A percentile compares a stretch with the other conserved stretches of the same genome.
These are phyloP conservation scores for Cercospora citrullina DNA, from an alignment of 2,329 filamentous ascomycete species.

Conservation along the genomic window DNA sequence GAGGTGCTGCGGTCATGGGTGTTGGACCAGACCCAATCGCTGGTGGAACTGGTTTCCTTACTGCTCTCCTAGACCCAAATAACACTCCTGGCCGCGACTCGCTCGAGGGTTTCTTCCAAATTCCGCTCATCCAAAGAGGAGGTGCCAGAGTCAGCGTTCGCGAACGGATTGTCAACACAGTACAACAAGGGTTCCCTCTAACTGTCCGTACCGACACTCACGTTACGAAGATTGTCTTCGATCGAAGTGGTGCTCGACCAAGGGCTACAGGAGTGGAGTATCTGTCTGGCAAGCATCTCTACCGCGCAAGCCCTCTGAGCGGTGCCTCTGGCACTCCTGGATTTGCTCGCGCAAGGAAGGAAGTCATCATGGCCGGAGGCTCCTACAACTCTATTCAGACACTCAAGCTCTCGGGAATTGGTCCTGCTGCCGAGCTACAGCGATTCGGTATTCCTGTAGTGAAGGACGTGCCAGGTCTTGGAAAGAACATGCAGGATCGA, in stretches of 20 bases:
- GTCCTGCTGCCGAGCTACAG: slow-evolving; percentile 55
- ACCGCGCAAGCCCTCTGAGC: slow-evolving; percentile 41
- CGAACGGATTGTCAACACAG: slow-evolving; percentile 56
- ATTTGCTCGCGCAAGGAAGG: slow-evolving; percentile 43
- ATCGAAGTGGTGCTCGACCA: slow-evolving; percentile 54
- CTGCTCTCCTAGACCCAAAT: slow-evolving; percentile 51
- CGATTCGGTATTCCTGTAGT: slow-evolving; percentile 55
- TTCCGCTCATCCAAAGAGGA: slow-evolving; percentile 56
- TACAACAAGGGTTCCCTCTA: slow-evolving; percentile 54
- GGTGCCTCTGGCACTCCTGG: slow-evolving; percentile 42
- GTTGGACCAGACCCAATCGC: slow-evolving; percentile 40
- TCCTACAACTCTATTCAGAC: slow-evolving; percentile 65
- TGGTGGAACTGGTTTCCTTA: slow-evolving; percentile 47
- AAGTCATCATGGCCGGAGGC: slow-evolving; percentile 49
- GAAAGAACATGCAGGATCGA: slow-evolving; percentile 64
- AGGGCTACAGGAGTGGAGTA: slow-evolving; percentile 48
- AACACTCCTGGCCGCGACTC: slow-evolving; percentile 47
- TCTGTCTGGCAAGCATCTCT: slow-evolving; percentile 42
- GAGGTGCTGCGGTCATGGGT: slow-evolving; percentile 25
- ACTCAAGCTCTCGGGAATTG: slow-evolving; percentile 63
- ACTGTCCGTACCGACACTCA: slow-evolving; percentile 61
- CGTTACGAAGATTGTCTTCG: slow-evolving; percentile 65
- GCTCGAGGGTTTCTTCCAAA: slow-evolving; percentile 55
- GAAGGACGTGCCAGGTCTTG: slow-evolving; percentile 61
- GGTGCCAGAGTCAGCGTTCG: slow-evolving; percentile 57